phyloP scores from a whole-genome alignment of 2,329 filamentous ascomycete species.

The Alternaria viburni region DNA sequence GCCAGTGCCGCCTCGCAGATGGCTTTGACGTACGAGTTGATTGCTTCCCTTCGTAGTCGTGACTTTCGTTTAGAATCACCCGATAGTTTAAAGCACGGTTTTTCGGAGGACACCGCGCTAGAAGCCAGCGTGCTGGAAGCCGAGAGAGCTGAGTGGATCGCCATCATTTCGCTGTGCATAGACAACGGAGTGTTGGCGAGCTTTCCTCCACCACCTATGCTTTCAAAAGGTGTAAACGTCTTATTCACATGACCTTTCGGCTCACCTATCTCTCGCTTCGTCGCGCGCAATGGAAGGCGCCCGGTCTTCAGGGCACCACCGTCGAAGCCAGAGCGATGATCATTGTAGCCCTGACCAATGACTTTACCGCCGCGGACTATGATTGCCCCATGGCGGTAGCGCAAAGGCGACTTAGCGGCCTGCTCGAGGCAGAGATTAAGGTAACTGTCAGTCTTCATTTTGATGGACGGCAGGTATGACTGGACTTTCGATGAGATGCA shows the following conservation, averaged over 20 bases:
- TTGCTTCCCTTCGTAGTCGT: conserved; percentile 50
- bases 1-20: conserved; percentile 48
- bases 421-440: conserved; percentile 60
- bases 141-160: conserved; percentile 58
- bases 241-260: conserved; percentile 10
- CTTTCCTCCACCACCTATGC: conserved; percentile 45
- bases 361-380: conserved; percentile 61
- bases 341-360: conserved; percentile 60
- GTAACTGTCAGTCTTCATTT: conserved; percentile 57
- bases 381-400: conserved; percentile 59
- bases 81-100: conserved; percentile 59
- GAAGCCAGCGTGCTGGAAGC: conserved; percentile 53
- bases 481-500: neutral
- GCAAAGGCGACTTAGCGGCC: conserved; percentile 58
- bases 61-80: conserved; percentile 57
- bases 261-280: conserved; percentile 14
- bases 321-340: conserved; percentile 58
- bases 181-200: conserved; percentile 54
- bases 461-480: conserved; percentile 3
- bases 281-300: conserved; percentile 34
- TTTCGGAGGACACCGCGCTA: conserved; percentile 54
- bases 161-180: conserved; percentile 65
- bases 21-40: conserved; percentile 55
- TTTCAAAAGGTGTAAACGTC: conserved; percentile 51
- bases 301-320: conserved; percentile 59